Evolutionary conservation across 2,329 filamentous ascomycete species (phyloP).

Genomic region (Colletotrichum sp.): DNA sequence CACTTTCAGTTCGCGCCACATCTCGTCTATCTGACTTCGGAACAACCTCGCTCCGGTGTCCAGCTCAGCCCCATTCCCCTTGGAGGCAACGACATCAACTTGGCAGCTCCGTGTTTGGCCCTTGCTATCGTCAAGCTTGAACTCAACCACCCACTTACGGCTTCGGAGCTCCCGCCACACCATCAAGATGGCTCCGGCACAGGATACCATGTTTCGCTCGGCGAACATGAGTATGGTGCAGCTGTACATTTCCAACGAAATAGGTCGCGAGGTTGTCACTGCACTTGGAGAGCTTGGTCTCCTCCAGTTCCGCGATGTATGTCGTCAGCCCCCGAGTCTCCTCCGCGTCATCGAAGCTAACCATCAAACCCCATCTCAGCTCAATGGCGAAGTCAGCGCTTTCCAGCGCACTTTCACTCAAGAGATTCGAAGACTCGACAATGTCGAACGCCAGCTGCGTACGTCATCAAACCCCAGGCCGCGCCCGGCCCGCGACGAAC

Average conservation of each 20-base stretch:
- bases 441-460: conserved; percentile 97
- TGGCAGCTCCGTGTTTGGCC: conserved; percentile 19
- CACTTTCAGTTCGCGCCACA: conserved; percentile 2
- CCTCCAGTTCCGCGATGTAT: conserved; percentile 96
- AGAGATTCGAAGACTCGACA: conserved; percentile 95
- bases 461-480: conserved; percentile 46
- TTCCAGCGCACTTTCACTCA: conserved; percentile 98
- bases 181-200: conserved; percentile 64
- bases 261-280: conserved; percentile 95
- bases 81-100: conserved; percentile 25
- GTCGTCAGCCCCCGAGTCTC: conserved; percentile 36
- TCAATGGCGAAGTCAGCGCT: conserved; percentile 90
- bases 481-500: background rate
- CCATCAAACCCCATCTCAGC: conserved; percentile 53
- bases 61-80: background rate
- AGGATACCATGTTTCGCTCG: conserved; percentile 98
- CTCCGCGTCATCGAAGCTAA: conserved; percentile 22
- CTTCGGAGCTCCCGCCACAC: conserved; percentile 23
- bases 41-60: background rate
- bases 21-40: background rate
- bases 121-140: conserved; percentile 21
- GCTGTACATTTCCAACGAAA: conserved; percentile 99
- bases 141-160: conserved; percentile 10
- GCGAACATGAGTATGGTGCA: conserved; percentile 99
- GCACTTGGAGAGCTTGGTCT: conserved; percentile 94